Percentiles rank a stretch among this genome's conserved stretches.
Conservation (phyloP, 768 basidiomycete genomes). For the Boletellus ananiceps region DNA sequence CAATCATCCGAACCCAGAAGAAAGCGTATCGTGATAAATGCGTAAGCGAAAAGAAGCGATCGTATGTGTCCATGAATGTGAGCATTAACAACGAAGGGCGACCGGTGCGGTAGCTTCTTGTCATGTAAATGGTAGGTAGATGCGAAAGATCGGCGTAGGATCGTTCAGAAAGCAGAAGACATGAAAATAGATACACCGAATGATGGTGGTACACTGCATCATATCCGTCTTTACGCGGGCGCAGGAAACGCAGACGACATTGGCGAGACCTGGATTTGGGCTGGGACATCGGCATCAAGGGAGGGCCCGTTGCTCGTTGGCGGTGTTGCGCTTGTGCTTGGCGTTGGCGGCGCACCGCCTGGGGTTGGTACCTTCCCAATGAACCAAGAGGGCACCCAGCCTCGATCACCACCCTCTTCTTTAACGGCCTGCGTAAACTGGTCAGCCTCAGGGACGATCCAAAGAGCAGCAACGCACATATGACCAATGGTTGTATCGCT, state of each 20-base stretch:
- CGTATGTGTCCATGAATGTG: conserved; percentile 17
- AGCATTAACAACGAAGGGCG: conserved; percentile 26
- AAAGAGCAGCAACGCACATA: conserved; percentile 50
- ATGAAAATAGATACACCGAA: conserved; percentile 22
- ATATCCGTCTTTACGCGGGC: conserved; percentile 30
- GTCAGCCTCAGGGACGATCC: conserved; percentile 1
- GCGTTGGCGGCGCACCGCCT: conserved; percentile 43
- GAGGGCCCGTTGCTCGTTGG: conserved; percentile 27
- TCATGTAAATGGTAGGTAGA: conserved; percentile 21
- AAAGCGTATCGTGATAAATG: conserved; percentile 12
- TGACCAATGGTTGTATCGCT: conserved; percentile 98
- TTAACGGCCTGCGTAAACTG: conserved; percentile 71
- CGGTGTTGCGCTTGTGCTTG: conserved; percentile 42
- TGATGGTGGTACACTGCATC: conserved; percentile 12
- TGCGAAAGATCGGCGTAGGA: conserved; percentile 17
- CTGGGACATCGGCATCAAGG: conserved; percentile 36
- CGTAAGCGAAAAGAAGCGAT: conserved; percentile 16
- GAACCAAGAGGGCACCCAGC: conserved; percentile 98
- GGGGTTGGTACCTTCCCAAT: conserved; percentile 75
- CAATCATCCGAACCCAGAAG: conserved; percentile 11
- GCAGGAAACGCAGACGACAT: conserved; percentile 77
- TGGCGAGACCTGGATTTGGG: conserved; percentile 57
- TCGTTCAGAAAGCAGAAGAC: conserved; percentile 14
- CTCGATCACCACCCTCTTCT: conserved; percentile 87
- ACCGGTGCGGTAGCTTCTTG: conserved; percentile 12